phyloP scores from a whole-genome alignment of 306 rosid species.

The Corylus avellana region DNA sequence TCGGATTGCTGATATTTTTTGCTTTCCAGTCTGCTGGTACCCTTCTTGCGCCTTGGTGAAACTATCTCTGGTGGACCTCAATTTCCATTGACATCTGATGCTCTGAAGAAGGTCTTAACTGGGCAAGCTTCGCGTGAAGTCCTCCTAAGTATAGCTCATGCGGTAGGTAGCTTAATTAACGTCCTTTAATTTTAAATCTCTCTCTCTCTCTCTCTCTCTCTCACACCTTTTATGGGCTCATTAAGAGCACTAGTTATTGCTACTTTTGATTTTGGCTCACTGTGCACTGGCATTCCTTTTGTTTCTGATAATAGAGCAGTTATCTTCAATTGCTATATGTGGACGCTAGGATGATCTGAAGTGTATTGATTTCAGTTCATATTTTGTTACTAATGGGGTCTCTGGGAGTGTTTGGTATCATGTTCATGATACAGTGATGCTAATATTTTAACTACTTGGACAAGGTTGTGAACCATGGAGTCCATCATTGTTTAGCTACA shows the following conservation, averaged over 20 bases:
- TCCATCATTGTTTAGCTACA: background rate
- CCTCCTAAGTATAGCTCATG: conserved; percentile 68
- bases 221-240: too few species aligned
- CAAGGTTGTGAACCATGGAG: background rate
- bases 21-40: conserved; percentile 70
- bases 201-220: background rate
- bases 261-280: background rate
- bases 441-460: background rate
- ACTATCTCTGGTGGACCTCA: conserved; percentile 66
- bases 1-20: conserved; percentile 11
- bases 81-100: conserved; percentile 86
- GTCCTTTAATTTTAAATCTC: background rate
- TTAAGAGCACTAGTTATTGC: background rate
- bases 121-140: conserved; percentile 82
- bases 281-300: background rate
- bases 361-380: background rate
- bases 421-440: background rate
- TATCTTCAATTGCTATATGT: background rate
- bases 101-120: conserved; percentile 74
- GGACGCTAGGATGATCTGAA: background rate
- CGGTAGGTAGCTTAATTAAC: conserved; percentile 52
- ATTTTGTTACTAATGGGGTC: background rate
- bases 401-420: background rate
- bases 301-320: background rate
- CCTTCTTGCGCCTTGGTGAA: conserved; percentile 94